Evolutionary conservation across 225 moss, liverwort and hornwort species (phyloP), one percentile per base, ranked within the genome.

Genomic region (Rhytidiadelphus loreus): DNA sequence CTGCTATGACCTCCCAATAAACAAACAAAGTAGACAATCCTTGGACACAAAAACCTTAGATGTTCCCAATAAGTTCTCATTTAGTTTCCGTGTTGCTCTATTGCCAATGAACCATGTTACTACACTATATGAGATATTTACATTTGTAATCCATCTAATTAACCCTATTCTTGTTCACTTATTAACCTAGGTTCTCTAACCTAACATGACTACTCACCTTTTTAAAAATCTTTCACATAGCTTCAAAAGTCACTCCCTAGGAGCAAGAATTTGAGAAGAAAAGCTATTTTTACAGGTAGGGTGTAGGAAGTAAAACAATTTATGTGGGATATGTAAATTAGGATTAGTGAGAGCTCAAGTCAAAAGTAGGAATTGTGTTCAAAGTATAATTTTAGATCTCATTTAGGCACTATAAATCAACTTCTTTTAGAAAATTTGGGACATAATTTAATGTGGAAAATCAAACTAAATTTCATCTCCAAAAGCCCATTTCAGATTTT

Each of bases 1-100:
- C 0, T 68, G 11, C 0, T 68, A 0, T 0, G 0, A 68, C 22
- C 7, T 68, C 6, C 1, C 2, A 29, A 28, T 2, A 20, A 63
- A 1, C 33, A 41, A 44, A 72, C 16, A 72, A 71, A 44, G n/a
- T 69, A 1, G 14, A 8, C 5, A 24, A 5, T 0, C 0, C 3
- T 41, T 41, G 7, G 25, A 14, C 4, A 25, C 41, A 70, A 0
- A 5, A 13, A 25, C 5, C 26, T 2, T 25, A 15, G 8, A 70
- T 70, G 70, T 14, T 25, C 0, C 15, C 4, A 25, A 2, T 25
- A 14, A 41, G 3, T 25, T 70, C 1, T 0, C 1, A 0, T 26
- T 26, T 41, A 25, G 15, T 41, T 70, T 3, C 15, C 3, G 15
- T 25, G 0, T 0, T 70, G 0, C 66, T 20, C 21, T 66, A 21